Evolutionary conservation across 2,329 filamentous ascomycete species (phyloP).

Genomic region (Cladosporium halotolerans): DNA sequence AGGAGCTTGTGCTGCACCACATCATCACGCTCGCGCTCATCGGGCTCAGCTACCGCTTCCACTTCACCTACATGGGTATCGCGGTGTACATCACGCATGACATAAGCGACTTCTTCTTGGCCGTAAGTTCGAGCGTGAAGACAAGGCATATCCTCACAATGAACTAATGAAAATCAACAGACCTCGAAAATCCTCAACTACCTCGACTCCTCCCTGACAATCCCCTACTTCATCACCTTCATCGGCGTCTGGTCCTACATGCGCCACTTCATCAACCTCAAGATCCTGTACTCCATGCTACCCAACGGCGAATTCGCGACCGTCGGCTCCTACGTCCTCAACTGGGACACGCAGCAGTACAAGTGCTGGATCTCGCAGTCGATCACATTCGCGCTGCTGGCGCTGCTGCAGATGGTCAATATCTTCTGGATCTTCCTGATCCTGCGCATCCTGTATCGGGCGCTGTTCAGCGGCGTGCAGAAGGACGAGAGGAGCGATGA

Average conservation of each 20-base stretch:
- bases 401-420: slow-evolving; percentile 66
- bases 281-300: slow-evolving; percentile 68
- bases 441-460: slow-evolving; percentile 65
- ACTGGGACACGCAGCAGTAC: slow-evolving; percentile 72
- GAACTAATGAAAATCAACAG: slow-evolving; percentile 36
- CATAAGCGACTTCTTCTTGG: slow-evolving; percentile 91
- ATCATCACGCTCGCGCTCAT: slow-evolving; percentile 83
- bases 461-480: slow-evolving; percentile 54
- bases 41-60: slow-evolving; percentile 82
- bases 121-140: slow-evolving; percentile 51
- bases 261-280: slow-evolving; percentile 76
- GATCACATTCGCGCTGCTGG: slow-evolving; percentile 61
- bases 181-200: slow-evolving; percentile 92
- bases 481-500: slow-evolving; percentile 70
- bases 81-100: slow-evolving; percentile 94
- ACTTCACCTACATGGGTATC: slow-evolving; percentile 92
- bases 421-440: slow-evolving; percentile 79
- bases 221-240: slow-evolving; percentile 78
- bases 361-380: slow-evolving; percentile 65
- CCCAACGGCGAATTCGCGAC: slow-evolving; percentile 60
- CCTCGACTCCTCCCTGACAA: slow-evolving; percentile 70
- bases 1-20: slow-evolving; percentile 86
- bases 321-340: slow-evolving; percentile 66
- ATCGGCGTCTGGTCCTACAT: slow-evolving; percentile 82
- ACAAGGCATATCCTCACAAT: not conserved